Conservation (phyloP, 2,329 filamentous ascomycete species). For the Pyrenochaeta sp. region DNA sequence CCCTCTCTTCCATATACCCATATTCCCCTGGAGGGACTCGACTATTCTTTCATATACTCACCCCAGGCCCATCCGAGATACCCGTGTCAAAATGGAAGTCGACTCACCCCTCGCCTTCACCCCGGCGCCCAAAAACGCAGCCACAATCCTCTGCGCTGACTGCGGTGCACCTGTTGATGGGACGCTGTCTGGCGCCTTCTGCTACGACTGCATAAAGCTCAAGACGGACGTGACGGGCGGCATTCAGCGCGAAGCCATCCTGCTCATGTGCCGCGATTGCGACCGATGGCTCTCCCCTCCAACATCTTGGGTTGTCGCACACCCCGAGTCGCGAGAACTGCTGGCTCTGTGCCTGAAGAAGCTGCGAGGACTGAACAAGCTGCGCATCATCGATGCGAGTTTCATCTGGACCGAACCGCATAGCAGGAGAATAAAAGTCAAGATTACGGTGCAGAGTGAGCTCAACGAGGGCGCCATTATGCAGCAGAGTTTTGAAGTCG, state of each 20-base stretch:
- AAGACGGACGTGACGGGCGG: slow-evolving; percentile 92
- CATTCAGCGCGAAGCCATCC: slow-evolving; percentile 86
- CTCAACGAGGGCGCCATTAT: slow-evolving; percentile 73
- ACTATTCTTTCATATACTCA: slow-evolving; percentile 4
- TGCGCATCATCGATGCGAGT: slow-evolving; percentile 91
- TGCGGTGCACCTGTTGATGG: slow-evolving; percentile 96
- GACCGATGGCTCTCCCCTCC: slow-evolving; percentile 91
- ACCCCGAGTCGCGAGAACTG: slow-evolving; percentile 88
- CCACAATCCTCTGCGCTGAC: slow-evolving; percentile 95
- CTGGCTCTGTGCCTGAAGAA: slow-evolving; percentile 91
- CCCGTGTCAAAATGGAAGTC: slow-evolving; percentile 49
- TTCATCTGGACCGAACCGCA: slow-evolving; percentile 99
- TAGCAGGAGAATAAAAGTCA: slow-evolving; percentile 89
- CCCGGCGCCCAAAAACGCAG: slow-evolving; percentile 52
- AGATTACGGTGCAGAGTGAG: slow-evolving; percentile 88
- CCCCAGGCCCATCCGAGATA: slow-evolving; percentile 4
- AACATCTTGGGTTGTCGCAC: slow-evolving; percentile 82
- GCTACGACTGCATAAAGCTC: slow-evolving; percentile 94
- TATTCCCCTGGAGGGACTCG: not conserved
- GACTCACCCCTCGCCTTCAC: slow-evolving; percentile 52
- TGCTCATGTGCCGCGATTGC: slow-evolving; percentile 94
- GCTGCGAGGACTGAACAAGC: slow-evolving; percentile 83
- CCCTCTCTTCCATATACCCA: too few relatives aligned
- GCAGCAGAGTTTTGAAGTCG: slow-evolving; percentile 94
- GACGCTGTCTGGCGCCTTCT: slow-evolving; percentile 84